Base-by-base conservation (phyloP, 148 eudicot species). In the Pharnaceum exiguum region DNA sequence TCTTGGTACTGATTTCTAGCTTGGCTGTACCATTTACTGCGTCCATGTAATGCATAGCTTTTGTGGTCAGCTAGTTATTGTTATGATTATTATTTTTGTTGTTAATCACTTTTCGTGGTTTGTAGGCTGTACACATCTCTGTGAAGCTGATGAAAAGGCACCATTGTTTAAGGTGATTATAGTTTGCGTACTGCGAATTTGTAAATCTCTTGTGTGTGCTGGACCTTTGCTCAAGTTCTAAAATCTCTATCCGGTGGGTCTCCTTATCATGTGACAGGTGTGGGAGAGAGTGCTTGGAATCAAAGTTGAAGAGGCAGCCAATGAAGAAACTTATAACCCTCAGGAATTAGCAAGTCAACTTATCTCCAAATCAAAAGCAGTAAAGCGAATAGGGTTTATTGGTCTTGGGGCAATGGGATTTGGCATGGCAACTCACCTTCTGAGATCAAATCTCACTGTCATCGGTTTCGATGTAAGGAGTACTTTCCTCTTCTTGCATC, bases 331-430 rank as follows among this genome's bases (percentile, higher is more conserved):
- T 55, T 94, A 94, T 64, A 57, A 74, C 47, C 99, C 96, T 38
- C 83, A 86, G 73, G 73, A 73, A 59, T 70, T 94, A 62, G 99
- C 91, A 16, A 50, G 46, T 47, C 71, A 73, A 63, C 46, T 78
- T 28, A 62, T 63, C 42, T 57, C 67, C 47, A 78, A 68, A 60
- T 73, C 89, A 42, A 66, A 74, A 56, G 35, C 55, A 40, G 82
- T 77, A 30, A 78, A 79, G 24, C 74, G 79, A 59, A 60, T 94
- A 29, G 99, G 91, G 62, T 94, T 94, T 59, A 80, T 94, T 75
- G 99, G 99, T 57, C 88, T 94, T 51, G 99, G 99, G 54, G 96
- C 99, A 58, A 94, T 94, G 99, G 99, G 99, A 46, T 94, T 86
- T 74, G 99, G 99, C 87, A 94, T 94, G 99, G 99, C 99, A 69